Conservation (phyloP, 345 rosid species). For the Linum lewisii region DNA sequence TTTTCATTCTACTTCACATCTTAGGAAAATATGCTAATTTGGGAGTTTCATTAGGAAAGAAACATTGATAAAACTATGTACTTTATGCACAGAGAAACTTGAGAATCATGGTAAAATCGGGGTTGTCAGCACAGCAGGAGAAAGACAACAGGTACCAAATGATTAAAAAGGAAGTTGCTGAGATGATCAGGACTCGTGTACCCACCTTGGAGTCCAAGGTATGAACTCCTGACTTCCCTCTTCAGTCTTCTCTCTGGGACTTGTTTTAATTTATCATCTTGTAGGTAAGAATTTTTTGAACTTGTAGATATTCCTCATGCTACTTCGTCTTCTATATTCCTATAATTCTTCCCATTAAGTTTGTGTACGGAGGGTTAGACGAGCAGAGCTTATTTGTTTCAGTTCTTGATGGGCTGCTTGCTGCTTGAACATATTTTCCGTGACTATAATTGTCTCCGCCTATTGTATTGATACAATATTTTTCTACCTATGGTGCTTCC, state of each 20-base stretch:
- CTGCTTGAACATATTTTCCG: no score
- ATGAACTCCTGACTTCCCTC: slow-evolving; percentile 5
- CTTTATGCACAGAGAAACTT: slow-evolving; percentile 63
- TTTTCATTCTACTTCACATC: background rate
- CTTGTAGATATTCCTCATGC: background rate
- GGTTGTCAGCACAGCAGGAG: slow-evolving; percentile 66
- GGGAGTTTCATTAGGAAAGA: background rate
- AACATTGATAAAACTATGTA: slow-evolving; percentile 2
- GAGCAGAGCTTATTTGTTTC: background rate
- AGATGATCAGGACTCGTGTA: slow-evolving; percentile 51
- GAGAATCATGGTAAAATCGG: slow-evolving; percentile 62
- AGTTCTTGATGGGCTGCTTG: no score
- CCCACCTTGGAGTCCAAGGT: slow-evolving; percentile 64
- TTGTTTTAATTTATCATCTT: background rate
- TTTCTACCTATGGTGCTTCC: no score
- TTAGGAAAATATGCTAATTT: background rate
- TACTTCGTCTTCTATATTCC: background rate
- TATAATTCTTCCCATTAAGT: background rate
- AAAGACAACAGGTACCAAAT: slow-evolving; percentile 71
- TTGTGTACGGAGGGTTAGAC: background rate
- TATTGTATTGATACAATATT: no score
- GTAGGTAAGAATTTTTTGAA: no score
- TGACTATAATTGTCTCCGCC: no score
- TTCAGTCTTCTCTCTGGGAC: background rate
- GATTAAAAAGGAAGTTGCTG: slow-evolving; percentile 69